Evolutionary conservation across 495 filamentous ascomycete species (phyloP).

Genomic region (Chaetomium tenue): DNA sequence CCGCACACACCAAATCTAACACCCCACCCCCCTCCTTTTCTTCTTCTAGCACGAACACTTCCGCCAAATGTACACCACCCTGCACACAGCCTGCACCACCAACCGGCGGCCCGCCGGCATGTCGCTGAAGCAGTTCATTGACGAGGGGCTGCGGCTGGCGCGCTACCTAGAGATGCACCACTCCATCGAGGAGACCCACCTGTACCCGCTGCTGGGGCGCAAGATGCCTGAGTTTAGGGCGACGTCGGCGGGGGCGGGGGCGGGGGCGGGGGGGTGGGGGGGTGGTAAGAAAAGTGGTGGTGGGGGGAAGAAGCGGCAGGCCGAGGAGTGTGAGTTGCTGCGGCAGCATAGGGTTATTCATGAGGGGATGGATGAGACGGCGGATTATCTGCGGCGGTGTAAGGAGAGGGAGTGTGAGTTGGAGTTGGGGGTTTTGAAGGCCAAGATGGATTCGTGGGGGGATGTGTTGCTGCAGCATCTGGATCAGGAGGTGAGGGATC

Average conservation of each 20-base stretch:
- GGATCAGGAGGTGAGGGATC: conserved; percentile 66
- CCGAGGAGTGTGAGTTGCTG: conserved; percentile 53
- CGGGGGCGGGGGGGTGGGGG: too few relatives aligned
- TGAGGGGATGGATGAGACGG: conserved; percentile 69
- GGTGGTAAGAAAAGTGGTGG: conserved; percentile 10
- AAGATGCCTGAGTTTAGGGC: conserved; percentile 76
- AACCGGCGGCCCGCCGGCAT: conserved; percentile 55
- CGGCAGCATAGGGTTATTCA: conserved; percentile 84
- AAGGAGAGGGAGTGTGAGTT: conserved; percentile 64
- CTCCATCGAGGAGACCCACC: conserved; percentile 75
- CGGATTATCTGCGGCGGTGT: conserved; percentile 65
- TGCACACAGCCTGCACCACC: conserved; percentile 59
- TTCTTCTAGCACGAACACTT: conserved; percentile 68
- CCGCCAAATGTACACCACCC: conserved; percentile 65
- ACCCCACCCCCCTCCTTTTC: not conserved
- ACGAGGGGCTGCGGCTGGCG: conserved; percentile 62
- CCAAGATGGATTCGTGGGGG: conserved; percentile 63
- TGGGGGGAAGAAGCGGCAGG: conserved; percentile 10
- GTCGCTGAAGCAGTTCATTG: conserved; percentile 59
- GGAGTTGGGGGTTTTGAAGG: conserved; percentile 63
- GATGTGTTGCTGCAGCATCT: conserved; percentile 70
- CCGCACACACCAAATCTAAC: not conserved
- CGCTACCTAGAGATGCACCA: conserved; percentile 74
- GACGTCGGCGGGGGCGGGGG: not conserved
- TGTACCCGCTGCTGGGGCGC: conserved; percentile 74